Evolutionary conservation across 352 stramenopile species (phyloP).

Genomic region (Pelagophyceae sp.): DNA sequence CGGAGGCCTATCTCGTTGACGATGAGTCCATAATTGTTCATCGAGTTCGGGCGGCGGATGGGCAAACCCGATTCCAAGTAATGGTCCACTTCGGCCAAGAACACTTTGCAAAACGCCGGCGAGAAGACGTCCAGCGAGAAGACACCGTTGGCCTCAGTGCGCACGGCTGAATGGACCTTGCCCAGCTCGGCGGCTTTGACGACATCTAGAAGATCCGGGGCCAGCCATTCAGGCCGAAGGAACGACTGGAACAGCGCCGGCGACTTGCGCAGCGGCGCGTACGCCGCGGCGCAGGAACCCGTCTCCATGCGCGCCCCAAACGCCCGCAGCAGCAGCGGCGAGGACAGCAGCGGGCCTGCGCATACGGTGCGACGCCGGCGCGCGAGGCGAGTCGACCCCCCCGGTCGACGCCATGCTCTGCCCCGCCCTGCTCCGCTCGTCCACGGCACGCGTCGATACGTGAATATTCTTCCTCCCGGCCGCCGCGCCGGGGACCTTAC

Average conservation of each 20-base stretch:
- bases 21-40: constrained; percentile 35
- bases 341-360: too few species aligned
- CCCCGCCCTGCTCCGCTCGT: too few species aligned
- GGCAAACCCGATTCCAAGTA: constrained; percentile 19
- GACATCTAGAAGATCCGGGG: neutral
- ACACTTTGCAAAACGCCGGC: neutral
- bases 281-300: neutral
- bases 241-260: neutral
- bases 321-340: too few species aligned
- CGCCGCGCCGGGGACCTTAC: too few species aligned
- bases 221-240: constrained; percentile 12
- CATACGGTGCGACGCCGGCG: too few species aligned
- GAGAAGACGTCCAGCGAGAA: constrained; percentile 22
- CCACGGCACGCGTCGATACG: too few species aligned
- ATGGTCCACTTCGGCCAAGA: constrained; percentile 20
- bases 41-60: constrained; percentile 28
- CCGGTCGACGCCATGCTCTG: too few species aligned
- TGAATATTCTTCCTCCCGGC: too few species aligned
- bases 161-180: neutral
- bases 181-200: neutral
- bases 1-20: constrained; percentile 19
- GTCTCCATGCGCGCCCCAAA: too few species aligned
- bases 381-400: too few species aligned
- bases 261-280: neutral
- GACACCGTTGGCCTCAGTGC: constrained; percentile 2